Percentiles rank a stretch among this genome's conserved stretches.
These are phyloP conservation scores for Dicorynia guianensis DNA, from an alignment of 306 rosid species.

Conservation along the genomic window DNA sequence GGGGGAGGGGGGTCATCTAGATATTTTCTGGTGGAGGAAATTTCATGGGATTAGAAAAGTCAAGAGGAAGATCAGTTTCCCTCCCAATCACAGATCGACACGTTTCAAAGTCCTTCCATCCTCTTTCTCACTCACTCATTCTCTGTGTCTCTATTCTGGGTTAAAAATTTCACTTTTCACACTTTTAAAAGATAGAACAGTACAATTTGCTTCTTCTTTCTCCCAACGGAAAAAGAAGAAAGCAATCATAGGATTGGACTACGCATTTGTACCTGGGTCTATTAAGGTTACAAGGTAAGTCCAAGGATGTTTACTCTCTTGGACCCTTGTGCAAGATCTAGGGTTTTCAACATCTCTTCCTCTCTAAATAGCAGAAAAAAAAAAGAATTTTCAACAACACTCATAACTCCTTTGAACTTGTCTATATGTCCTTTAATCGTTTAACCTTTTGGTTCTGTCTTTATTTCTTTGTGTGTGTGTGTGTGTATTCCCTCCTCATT, in stretches of 20 bases:
- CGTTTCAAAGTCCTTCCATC: slow-evolving; percentile 43
- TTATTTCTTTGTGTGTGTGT: slow-evolving; percentile 21
- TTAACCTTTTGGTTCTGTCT: slow-evolving; percentile 53
- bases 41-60: neutral
- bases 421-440: slow-evolving; percentile 44
- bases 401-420: slow-evolving; percentile 22
- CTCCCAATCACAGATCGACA: slow-evolving; percentile 48
- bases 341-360: slow-evolving; percentile 32
- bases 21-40: neutral
- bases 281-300: slow-evolving; percentile 33
- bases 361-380: neutral
- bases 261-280: neutral
- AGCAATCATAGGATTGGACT: slow-evolving; percentile 40
- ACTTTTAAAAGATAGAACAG: slow-evolving; percentile 46
- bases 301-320: slow-evolving; percentile 41
- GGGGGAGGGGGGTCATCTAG: neutral
- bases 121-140: slow-evolving; percentile 4
- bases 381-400: too few relatives aligned
- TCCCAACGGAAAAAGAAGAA: slow-evolving; percentile 39
- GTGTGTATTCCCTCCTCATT: too few relatives aligned
- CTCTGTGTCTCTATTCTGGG: slow-evolving; percentile 33
- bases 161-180: slow-evolving; percentile 41
- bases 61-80: neutral
- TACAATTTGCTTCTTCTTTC: slow-evolving; percentile 43
- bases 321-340: slow-evolving; percentile 69